Evolutionary conservation across 2,329 filamentous ascomycete species (phyloP).

Genomic region (Curvularia verruculosa): DNA sequence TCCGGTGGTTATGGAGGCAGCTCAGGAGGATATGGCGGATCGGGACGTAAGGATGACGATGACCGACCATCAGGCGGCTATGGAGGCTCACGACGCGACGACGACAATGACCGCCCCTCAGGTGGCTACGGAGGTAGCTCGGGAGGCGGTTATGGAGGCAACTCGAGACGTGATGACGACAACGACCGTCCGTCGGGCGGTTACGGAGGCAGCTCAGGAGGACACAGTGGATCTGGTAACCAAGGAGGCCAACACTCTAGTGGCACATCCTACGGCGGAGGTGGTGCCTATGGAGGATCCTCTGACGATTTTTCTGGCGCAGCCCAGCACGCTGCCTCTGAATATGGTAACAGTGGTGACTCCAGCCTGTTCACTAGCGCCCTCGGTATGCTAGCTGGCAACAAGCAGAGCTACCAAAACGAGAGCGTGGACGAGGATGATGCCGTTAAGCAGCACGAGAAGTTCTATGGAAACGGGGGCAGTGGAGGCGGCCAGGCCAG

Average conservation of each 20-base stretch:
- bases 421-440: slow-evolving; percentile 67
- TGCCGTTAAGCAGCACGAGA: slow-evolving; percentile 75
- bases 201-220: slow-evolving; percentile 24
- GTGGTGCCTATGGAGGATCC: slow-evolving; percentile 40
- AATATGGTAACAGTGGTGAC: slow-evolving; percentile 59
- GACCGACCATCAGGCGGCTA: slow-evolving; percentile 31
- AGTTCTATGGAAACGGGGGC: slow-evolving; percentile 66
- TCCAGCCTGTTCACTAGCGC: slow-evolving; percentile 62
- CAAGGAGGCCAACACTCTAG: slow-evolving; percentile 45
- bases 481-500: slow-evolving; percentile 53
- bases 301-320: slow-evolving; percentile 62
- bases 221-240: slow-evolving; percentile 30
- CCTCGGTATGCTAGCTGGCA: slow-evolving; percentile 61
- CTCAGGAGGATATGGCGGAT: slow-evolving; percentile 22
- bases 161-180: slow-evolving; percentile 13
- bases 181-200: slow-evolving; percentile 4
- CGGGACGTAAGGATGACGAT: slow-evolving; percentile 17
- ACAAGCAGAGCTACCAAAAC: slow-evolving; percentile 57
- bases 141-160: slow-evolving; percentile 24
- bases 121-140: slow-evolving; percentile 23
- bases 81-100: slow-evolving; percentile 20
- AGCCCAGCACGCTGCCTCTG: slow-evolving; percentile 60
- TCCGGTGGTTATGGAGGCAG: slow-evolving; percentile 20
- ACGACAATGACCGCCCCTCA: slow-evolving; percentile 33
- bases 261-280: slow-evolving; percentile 53